Evolutionary conservation across 108 stramenopile species (phyloP), one percentile per base, ranked within the genome.

Genomic region (Cylindrotheca closterium): DNA sequence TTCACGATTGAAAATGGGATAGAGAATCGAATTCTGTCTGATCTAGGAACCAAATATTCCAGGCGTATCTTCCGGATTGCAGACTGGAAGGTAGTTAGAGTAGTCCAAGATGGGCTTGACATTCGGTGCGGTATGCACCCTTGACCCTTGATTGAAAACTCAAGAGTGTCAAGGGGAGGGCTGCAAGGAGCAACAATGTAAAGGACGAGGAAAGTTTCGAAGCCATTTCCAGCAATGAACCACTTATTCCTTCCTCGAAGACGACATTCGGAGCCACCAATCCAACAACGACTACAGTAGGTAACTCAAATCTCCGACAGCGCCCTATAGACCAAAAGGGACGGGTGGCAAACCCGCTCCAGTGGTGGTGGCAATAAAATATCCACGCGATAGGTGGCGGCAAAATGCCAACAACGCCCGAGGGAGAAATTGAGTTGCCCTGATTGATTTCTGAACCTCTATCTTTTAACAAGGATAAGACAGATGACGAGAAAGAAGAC

Each of bases 281-380:
- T 22, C 57, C 77, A 30, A 79, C 63, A 2, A 82, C 74, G 2
- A 58, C 62, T 0, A n/a, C n/a, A n/a, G n/a, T n/a, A 82, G 64
- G 33, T 82, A 82, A 10, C 74, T 71, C 22, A 82, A 4, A 1
- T 77, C 81, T 55, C 79, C 81, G 5, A 82, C 25, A 8, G 74
- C 77, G 24, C 81, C 81, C 5, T 79, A 21, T 4, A 75, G 5
- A 12, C 81, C 81, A 56, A 70, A 70, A 0, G 81, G 81, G 30
- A 77, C 81, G 10, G 74, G 68, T 26, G 81, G 81, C 7, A 82
- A 57, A n/a, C 81, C 81, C 23, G 55, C 73, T 30, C 81, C 77
- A 30, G 81, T 82, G 8, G 81, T 79, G 12, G 68, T 70, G 12
- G 79, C 69, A 23, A 32, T 58, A 47, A 25, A 73, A 79, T 26